Evolutionary conservation across 2,329 filamentous ascomycete species (phyloP).

Genomic region (Phyllosticta paracitricarpa): DNA sequence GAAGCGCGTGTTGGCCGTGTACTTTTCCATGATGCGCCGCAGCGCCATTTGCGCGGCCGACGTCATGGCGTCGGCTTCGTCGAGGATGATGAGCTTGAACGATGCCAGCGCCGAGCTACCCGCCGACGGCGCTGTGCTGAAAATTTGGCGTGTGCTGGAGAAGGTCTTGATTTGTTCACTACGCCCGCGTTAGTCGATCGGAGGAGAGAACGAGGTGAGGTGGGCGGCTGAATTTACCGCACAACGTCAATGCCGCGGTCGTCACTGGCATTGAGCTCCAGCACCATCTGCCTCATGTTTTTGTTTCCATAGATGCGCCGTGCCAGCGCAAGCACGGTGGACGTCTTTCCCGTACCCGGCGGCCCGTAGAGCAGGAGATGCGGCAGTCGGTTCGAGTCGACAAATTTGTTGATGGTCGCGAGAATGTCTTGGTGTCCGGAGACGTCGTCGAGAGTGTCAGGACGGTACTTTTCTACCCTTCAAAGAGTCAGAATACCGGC

Average conservation of each 20-base stretch:
- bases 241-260: slow-evolving; percentile 97
- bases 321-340: slow-evolving; percentile 86
- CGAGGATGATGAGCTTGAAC: slow-evolving; percentile 94
- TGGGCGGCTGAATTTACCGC: slow-evolving; percentile 29
- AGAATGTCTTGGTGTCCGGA: slow-evolving; percentile 96
- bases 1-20: slow-evolving; percentile 94
- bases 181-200: not conserved
- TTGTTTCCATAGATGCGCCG: slow-evolving; percentile 83
- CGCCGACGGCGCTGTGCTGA: slow-evolving; percentile 50
- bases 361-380: slow-evolving; percentile 96
- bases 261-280: slow-evolving; percentile 94
- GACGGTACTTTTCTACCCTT: slow-evolving; percentile 96
- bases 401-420: slow-evolving; percentile 93
- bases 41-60: slow-evolving; percentile 96
- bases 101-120: slow-evolving; percentile 49
- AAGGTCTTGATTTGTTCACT: slow-evolving; percentile 98
- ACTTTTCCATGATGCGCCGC: slow-evolving; percentile 96
- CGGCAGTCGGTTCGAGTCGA: slow-evolving; percentile 85
- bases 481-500: not conserved
- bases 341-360: slow-evolving; percentile 94
- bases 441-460: slow-evolving; percentile 79
- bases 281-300: slow-evolving; percentile 96
- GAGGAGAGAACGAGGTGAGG: no score
- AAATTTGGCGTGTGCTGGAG: slow-evolving; percentile 95
- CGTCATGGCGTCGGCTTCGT: slow-evolving; percentile 99